Conservation (phyloP, 1,284 basidiomycete genomes). For the Fomitopsis palustris region DNA sequence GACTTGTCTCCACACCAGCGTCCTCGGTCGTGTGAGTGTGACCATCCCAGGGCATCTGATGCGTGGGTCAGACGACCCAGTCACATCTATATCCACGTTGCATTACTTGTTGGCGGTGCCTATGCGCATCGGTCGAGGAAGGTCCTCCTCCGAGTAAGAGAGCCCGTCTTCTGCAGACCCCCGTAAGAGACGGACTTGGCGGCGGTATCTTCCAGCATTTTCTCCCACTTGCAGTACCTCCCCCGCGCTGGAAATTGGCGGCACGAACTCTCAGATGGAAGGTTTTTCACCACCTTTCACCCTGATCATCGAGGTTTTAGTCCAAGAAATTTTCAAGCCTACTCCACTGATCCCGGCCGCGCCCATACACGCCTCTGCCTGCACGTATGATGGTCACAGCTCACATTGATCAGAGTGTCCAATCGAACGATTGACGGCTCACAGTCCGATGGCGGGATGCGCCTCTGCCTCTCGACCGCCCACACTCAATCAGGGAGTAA, state of each 20-base stretch:
- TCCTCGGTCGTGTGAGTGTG: slow-evolving; percentile 49
- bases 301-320: not conserved
- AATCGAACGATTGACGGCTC: not conserved
- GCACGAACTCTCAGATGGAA: not conserved
- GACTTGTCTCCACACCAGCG: slow-evolving; percentile 52
- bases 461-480: not conserved
- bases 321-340: not conserved
- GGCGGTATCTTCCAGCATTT: not conserved
- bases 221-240: not conserved
- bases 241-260: not conserved
- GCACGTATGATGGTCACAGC: slow-evolving; percentile 56
- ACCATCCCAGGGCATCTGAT: not conserved
- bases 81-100: not conserved
- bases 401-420: not conserved
- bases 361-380: slow-evolving; percentile 49
- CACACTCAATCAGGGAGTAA: not conserved
- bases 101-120: not conserved
- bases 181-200: not conserved
- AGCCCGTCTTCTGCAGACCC: not conserved
- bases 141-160: not conserved
- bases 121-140: not conserved
- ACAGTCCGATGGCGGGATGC: not conserved
- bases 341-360: not conserved
- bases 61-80: not conserved
- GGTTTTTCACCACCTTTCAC: not conserved